phyloP scores from a whole-genome alignment of 1,139 yeast species.

The Magnusiomyces suaveolens region DNA sequence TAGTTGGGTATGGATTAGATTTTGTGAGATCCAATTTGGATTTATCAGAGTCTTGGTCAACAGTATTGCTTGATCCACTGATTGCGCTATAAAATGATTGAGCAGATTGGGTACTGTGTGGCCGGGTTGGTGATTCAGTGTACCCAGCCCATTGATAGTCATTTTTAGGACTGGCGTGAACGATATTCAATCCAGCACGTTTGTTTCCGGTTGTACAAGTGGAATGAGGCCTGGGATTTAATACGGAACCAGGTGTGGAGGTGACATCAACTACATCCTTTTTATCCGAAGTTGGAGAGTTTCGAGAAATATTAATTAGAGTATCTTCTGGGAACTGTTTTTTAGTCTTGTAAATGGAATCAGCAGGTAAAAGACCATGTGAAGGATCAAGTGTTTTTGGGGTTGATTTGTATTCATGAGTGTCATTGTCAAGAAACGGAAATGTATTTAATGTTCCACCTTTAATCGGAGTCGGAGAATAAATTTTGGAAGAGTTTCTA shows the following conservation, averaged over 20 bases:
- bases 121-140: background rate
- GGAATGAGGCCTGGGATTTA: no score
- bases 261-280: no score
- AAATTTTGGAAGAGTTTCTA: background rate
- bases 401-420: background rate
- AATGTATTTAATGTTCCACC: conserved; percentile 8
- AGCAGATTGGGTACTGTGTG: background rate
- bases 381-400: background rate
- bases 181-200: no score
- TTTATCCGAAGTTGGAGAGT: background rate
- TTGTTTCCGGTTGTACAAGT: no score
- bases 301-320: no score
- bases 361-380: no score
- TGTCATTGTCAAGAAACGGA: conserved; percentile 7
- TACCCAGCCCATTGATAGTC: background rate
- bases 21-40: no score
- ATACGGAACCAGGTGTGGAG: no score
- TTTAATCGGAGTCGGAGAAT: conserved; percentile 4
- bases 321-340: no score
- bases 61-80: background rate
- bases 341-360: no score
- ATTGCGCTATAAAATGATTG: background rate
- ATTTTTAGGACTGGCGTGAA: background rate
- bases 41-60: background rate
- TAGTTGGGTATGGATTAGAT: no score